A percentile compares a stretch with the other conserved stretches of the same genome.
Evolutionary conservation across 495 filamentous ascomycete genomes (phyloP).

Genomic region (Penicillium subrubescens): DNA sequence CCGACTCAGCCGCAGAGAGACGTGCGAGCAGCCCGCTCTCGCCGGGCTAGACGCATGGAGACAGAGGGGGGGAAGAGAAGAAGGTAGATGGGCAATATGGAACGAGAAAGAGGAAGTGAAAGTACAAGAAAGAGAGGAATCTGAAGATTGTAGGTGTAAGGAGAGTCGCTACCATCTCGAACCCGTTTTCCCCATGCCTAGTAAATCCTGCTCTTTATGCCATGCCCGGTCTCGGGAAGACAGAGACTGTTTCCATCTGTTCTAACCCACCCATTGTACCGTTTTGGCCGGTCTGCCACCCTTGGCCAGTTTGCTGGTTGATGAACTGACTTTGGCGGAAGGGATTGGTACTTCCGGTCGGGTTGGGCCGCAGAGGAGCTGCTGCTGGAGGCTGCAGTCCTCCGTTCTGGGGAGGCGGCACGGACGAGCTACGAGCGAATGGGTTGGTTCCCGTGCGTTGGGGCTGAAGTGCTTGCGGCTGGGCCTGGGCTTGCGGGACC

Average conservation of each 20-base stretch:
- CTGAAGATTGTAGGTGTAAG: neutral
- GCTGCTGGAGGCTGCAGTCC: constrained; percentile 40
- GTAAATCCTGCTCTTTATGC: constrained; percentile 16
- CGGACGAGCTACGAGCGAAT: constrained; percentile 49
- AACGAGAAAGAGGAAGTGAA: neutral
- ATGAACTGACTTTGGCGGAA: constrained; percentile 89
- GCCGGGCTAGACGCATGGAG: neutral
- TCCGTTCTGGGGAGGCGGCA: constrained; percentile 38
- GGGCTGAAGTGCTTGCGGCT: constrained; percentile 40
- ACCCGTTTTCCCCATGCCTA: neutral
- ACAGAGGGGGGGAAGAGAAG: neutral
- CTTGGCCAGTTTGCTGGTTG: constrained; percentile 81
- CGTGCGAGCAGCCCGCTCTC: neutral
- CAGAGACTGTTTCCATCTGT: constrained; percentile 73
- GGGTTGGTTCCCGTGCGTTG: constrained; percentile 55
- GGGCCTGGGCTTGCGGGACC: constrained; percentile 36
- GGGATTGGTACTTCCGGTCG: constrained; percentile 90
- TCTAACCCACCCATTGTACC: constrained; percentile 85
- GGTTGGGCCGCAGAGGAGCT: constrained; percentile 61
- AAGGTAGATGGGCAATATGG: neutral
- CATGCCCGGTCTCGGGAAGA: constrained; percentile 80
- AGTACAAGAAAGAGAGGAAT: constrained; percentile 4
- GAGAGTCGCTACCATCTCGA: neutral
- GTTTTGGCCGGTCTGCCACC: constrained; percentile 74
- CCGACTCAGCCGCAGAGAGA: neutral